These are phyloP conservation scores for Solanum piurae DNA, from an alignment of 257 asterid species.

Conservation along the genomic window DNA sequence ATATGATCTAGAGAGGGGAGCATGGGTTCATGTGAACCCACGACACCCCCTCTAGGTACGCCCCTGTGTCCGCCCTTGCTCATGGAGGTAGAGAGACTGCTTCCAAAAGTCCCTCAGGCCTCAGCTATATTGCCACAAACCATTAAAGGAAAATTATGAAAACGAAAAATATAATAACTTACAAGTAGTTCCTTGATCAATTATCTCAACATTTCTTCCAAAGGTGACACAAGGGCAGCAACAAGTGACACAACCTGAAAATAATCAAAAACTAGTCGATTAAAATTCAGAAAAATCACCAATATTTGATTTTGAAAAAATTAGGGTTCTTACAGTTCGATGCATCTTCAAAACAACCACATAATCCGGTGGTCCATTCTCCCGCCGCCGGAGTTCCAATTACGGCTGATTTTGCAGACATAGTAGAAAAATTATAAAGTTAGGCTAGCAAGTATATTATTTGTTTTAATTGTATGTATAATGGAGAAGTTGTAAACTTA, in stretches of 20 bases:
- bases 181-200: constrained; percentile 18
- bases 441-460: background rate
- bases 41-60: no score
- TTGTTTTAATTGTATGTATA: background rate
- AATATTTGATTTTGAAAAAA: background rate
- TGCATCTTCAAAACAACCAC: constrained; percentile 15
- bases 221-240: constrained; percentile 25
- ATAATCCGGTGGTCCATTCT: constrained; percentile 12
- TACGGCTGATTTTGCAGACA: background rate
- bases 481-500: background rate
- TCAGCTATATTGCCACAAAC: background rate
- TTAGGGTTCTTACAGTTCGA: constrained; percentile 7
- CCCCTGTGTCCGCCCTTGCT: no score
- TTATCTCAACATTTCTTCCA: constrained; percentile 20
- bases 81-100: no score
- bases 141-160: background rate
- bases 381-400: background rate
- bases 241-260: constrained; percentile 15
- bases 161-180: background rate
- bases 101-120: background rate
- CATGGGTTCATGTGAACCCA: no score
- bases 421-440: background rate
- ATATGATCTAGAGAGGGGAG: no score
- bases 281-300: no score
- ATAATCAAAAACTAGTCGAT: no score